Evolutionary conservation across 2,329 filamentous ascomycete genomes (phyloP), one percentile per base, ranked within the genome.

Genomic region (Aspergillus terreus): DNA sequence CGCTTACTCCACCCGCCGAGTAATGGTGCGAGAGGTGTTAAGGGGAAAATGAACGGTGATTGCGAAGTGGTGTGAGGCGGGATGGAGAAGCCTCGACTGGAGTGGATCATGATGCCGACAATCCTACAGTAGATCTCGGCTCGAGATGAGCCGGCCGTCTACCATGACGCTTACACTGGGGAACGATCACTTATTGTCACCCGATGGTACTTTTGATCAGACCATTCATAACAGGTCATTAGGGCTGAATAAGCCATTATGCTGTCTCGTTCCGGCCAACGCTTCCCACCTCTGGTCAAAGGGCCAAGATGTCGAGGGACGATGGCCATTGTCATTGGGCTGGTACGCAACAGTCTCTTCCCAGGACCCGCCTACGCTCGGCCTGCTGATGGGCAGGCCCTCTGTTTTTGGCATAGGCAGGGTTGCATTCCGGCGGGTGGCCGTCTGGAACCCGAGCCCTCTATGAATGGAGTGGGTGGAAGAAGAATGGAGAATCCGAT

Each of bases 401-500:
- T 55, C 65, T 65, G 67, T 49, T 68, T 70, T 59, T 56, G 63
- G 69, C 43, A 58, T 66, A 67, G 64, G 60, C 52, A 58, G 53
- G 60, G 65, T 66, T 66, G 55, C 68, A 71, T 71, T 71, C 64
- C 59, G 52, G 35, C 50, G 50, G 55, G 67, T 70, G 69, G 68
- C 67, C 64, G 62, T 62, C 55, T 43, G 52, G 46, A 48, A 52
- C 46, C 50, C 53, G 51, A 59, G 51, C 47, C 56, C 54, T 52
- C 59, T 50, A 44, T 50, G 47, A 52, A 51, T 44, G 46, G 50
- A 48, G 47, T 12, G n/a, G 46, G 52, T 62, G 60, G 56, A 52
- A 47, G 50, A 55, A 47, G 48, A 55, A 51, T 53, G 57, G 59
- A 60, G 49, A 60, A 61, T 52, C 60, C 51, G 55, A 55, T 63